phyloP scores from a whole-genome alignment of 805 yeast genomes.

The Candida schatavii region DNA sequence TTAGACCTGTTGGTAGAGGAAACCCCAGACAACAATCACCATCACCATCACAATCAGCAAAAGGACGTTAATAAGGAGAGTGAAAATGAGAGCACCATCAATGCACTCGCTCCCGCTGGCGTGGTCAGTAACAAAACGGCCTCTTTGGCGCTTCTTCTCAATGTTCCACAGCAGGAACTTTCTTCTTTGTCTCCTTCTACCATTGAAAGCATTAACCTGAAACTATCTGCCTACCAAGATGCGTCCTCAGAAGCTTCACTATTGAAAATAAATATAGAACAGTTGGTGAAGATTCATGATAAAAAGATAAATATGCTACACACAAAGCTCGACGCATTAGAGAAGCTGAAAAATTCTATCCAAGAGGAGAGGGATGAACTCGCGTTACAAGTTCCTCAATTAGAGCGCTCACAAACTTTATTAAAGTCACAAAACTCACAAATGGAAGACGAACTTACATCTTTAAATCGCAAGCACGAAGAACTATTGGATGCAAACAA shows the following conservation, averaged over 20 bases:
- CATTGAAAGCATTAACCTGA: slow-evolving; percentile 19
- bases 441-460: slow-evolving; percentile 1
- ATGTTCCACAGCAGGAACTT: neutral
- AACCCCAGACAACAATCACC: neutral
- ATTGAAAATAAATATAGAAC: slow-evolving; percentile 35
- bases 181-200: slow-evolving; percentile 6
- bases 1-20: neutral
- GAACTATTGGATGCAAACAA: neutral
- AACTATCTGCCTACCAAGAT: slow-evolving; percentile 27
- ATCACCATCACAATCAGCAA: neutral
- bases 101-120: neutral
- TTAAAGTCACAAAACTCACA: slow-evolving; percentile 7
- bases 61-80: neutral
- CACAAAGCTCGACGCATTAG: slow-evolving; percentile 16
- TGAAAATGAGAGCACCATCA: neutral
- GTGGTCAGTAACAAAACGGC: neutral
- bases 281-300: slow-evolving; percentile 22
- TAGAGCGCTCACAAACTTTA: slow-evolving; percentile 14
- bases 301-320: slow-evolving; percentile 20
- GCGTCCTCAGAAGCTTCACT: slow-evolving; percentile 29
- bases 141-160: neutral
- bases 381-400: slow-evolving; percentile 13
- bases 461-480: neutral
- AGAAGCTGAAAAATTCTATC: slow-evolving; percentile 6
- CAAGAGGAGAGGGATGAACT: slow-evolving; percentile 13